Base-by-base conservation (phyloP, 176 grass and related monocot species). In the Leersia perrieri region DNA sequence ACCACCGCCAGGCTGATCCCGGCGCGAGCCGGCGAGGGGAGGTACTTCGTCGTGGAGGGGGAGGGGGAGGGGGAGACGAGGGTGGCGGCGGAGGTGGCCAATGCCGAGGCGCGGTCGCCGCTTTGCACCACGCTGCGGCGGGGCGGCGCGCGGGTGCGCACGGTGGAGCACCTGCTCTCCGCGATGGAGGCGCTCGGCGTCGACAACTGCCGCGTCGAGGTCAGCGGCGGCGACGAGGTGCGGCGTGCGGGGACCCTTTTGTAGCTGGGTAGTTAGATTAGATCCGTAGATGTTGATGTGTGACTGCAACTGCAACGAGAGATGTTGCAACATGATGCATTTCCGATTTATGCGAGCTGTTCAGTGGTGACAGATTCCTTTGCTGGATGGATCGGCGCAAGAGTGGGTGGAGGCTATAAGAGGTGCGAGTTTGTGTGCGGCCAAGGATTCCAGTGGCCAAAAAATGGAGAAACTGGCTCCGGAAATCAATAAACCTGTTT, bases 351-450 rank as follows among this genome's bases (percentile, higher is more conserved):
- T 79, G 60, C 76, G 51, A 80, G 82, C 58, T 45, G 12, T 86
- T 90, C 68, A 79, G 61, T 33, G 57, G 61, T 91, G 32, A 81
- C 84, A 98, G 92, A 86, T 95, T 84, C 92, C 96, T 88, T 86
- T 95, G 82, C 84, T 98, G 86, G 95, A 98, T 95, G 96, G 96
- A 93, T 98, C 90, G 79, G 88, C 90, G 25, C 90, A 86, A 89
- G 86, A 90, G 75, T 98, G 92, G 96, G 88, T 91, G 30, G 67
- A 86, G 62, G 90, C 83, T 10, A 89, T 98, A 76, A 80, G 60
- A 40, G 49, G 63, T 20, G 71, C 73, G 32, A 78, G 90, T 81
- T 60, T 95, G 33, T 88, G 90, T 72, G 68, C 66, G 5, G 92
- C 92, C 0, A 38, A 85, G 73, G 84, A 98, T 80, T 29, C 49